phyloP scores from a whole-genome alignment of 1,284 basidiomycete species.

The Fereydounia khargensis region DNA sequence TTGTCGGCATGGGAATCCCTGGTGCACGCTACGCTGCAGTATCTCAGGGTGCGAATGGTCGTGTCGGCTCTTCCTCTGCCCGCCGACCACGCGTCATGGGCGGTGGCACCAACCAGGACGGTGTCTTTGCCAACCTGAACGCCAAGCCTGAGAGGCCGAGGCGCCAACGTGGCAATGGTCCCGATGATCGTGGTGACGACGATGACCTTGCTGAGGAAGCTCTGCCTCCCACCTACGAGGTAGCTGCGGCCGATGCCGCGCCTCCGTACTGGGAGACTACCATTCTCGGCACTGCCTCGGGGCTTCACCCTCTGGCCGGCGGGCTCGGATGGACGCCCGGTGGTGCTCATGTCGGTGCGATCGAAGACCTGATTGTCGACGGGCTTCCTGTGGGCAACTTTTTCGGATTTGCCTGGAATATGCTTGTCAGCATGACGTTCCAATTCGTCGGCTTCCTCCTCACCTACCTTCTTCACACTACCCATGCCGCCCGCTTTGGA shows the following conservation, averaged over 20 bases:
- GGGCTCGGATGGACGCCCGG: slow-evolving; percentile 55
- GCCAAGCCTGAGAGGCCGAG: slow-evolving; percentile 72
- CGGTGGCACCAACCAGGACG: slow-evolving; percentile 82
- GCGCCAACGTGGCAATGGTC: slow-evolving; percentile 9
- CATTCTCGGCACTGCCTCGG: slow-evolving; percentile 63
- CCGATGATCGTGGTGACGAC: slow-evolving; percentile 64
- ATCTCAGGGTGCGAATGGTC: slow-evolving; percentile 5
- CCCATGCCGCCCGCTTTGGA: slow-evolving; percentile 90
- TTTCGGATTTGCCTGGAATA: slow-evolving; percentile 74
- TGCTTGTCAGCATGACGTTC: slow-evolving; percentile 90
- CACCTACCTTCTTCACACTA: slow-evolving; percentile 60
- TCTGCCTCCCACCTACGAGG: slow-evolving; percentile 71
- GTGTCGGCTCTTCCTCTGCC: slow-evolving; percentile 5
- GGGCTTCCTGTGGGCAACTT: slow-evolving; percentile 64
- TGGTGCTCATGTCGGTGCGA: slow-evolving; percentile 42
- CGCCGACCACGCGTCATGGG: slow-evolving; percentile 59
- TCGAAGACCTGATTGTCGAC: slow-evolving; percentile 64
- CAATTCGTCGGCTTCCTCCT: slow-evolving; percentile 71
- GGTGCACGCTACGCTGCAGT: slow-evolving; percentile 40
- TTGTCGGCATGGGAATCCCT: slow-evolving; percentile 54
- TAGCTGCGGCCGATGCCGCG: slow-evolving; percentile 84
- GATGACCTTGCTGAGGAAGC: slow-evolving; percentile 64
- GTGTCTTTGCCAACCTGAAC: slow-evolving; percentile 91
- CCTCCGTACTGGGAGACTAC: slow-evolving; percentile 98
- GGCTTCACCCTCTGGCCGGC: slow-evolving; percentile 61